Base-by-base conservation (phyloP, 371 early-diverging fungal species). In the Quaeritorhiza haematococci region DNA sequence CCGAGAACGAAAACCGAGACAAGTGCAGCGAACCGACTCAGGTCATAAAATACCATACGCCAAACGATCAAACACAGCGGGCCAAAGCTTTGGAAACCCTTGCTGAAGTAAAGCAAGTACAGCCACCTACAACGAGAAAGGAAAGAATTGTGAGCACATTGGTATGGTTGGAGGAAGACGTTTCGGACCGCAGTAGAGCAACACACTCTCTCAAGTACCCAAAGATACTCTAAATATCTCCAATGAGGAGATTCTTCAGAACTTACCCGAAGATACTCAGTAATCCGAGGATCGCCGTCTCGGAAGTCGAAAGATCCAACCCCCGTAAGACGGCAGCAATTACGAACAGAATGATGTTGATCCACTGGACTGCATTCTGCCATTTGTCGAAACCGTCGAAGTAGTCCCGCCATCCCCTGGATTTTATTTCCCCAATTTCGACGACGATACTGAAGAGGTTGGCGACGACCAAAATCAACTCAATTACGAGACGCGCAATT, bases 81-180 rank as follows among this genome's bases (percentile, higher is more conserved):
- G 15, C 50, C 55, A 27, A 55, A 33, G 10, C 28, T 49, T 35
- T 55, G 30, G 49, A 58, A 49, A 3, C 53, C 67, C n/a, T 63
- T 58, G 3, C 52, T 49, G 60, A 56, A 66, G 55, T 54, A 62
- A 42, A 66, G 52, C 1, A 62, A 42, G 33, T 45, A 50, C 8
- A 54, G n/a, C 62, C 62, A 66, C 7, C 56, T 51, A 52, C 24
- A 13, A 13, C 13, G 13, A 38, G 19, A 19, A 13, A 13, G 38
- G 38, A 38, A 38, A 38, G 19, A 13, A 38, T 38, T 38, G 38
- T 38, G 38, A 38, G 38, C 38, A 38, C 38, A 13, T n/a, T n/a
- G n/a, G n/a, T n/a, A n/a, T n/a, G n/a, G n/a, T n/a, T n/a, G n/a
- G n/a, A n/a, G n/a, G n/a, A n/a, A n/a, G n/a, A n/a, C n/a, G n/a